phyloP scores from a whole-genome alignment of 2,329 filamentous ascomycete species.

The Hypoxylon sp. region DNA sequence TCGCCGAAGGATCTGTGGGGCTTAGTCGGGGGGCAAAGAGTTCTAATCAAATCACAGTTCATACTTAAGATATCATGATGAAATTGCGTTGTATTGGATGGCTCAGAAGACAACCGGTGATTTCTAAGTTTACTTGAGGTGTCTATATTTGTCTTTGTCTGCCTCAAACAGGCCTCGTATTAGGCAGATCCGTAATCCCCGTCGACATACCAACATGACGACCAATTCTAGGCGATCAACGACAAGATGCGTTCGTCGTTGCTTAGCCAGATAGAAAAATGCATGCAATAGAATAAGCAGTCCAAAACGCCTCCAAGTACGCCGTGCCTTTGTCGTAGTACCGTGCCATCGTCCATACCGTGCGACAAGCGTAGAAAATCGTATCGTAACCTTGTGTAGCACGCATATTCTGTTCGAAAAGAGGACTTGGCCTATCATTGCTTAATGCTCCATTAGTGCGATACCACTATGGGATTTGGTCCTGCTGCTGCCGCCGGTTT shows the following conservation, averaged over 20 bases:
- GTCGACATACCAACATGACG: not conserved
- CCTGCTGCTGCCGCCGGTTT: constrained; percentile 22
- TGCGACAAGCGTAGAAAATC: constrained; percentile 6
- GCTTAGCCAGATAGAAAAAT: not conserved
- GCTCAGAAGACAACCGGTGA: not conserved
- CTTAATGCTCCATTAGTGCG: constrained; percentile 51
- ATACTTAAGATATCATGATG: not conserved
- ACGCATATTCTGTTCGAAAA: constrained; percentile 1
- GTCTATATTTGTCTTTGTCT: not conserved
- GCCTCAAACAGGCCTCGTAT: not conserved
- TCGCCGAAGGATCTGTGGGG: too few species aligned
- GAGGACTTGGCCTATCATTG: constrained; percentile 10
- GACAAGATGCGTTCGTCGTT: not conserved
- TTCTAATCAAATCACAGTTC: not conserved
- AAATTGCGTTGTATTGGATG: not conserved
- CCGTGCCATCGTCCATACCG: constrained; percentile 25
- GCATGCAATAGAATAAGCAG: not conserved
- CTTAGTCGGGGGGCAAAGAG: too few species aligned
- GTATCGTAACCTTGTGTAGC: not conserved
- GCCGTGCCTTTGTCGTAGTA: constrained; percentile 5
- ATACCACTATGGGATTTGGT: constrained; percentile 45
- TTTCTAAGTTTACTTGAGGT: not conserved
- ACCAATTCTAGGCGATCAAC: not conserved
- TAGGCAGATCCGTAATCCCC: not conserved
- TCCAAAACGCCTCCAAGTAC: constrained; percentile 13